Base-by-base conservation (phyloP, 768 basidiomycete species). In the Lentinula raphanica region DNA sequence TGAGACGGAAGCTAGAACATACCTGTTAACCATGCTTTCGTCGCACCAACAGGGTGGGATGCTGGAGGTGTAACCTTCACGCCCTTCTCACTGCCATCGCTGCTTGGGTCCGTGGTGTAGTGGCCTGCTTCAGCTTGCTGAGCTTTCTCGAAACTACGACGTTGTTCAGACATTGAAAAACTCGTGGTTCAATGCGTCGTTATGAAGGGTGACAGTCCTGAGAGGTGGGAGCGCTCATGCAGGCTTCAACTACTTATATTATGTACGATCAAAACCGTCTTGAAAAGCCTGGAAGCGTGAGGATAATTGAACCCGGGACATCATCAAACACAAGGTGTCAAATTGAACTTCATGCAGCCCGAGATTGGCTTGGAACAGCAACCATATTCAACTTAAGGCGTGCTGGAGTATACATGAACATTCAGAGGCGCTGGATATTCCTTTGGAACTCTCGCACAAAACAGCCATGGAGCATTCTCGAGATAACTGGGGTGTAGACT, bases 11-110 rank as follows among this genome's bases (percentile, higher is more conserved):
- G 23, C n/a, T n/a, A n/a, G 17, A 6, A 54, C 23, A 21, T 40
- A 28, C 53, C 53, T 40, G 53, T 39, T 25, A 54, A 17, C 53
- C 53, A 54, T 8, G 53, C 53, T 40, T 21, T 54, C 5, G 25
- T 17, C 23, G 53, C 53, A 28, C 53, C 53, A 5, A 36, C 53
- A 9, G 53, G 53, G n/a, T 54, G 38, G 53, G 53, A 23, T 54
- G 38, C n/a, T 6, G 53, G 32, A 35, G 17, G 12, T n/a, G 13
- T 12, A 15, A 31, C 27, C 7, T 19, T 13, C 13, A 31, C 17
- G 12, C 29, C 46, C 29, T 49, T 49, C 27, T 49, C 27, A 21
- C 46, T 31, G 19, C 46, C 46, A 19, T 49, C 46, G 17, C 27
- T 28, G 29, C 46, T 49, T 5, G 27, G 25, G 29, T 49, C 46